Evolutionary conservation across 2,329 filamentous ascomycete genomes (phyloP), one percentile per base, ranked within the genome.

Genomic region (Microsporum canis): DNA sequence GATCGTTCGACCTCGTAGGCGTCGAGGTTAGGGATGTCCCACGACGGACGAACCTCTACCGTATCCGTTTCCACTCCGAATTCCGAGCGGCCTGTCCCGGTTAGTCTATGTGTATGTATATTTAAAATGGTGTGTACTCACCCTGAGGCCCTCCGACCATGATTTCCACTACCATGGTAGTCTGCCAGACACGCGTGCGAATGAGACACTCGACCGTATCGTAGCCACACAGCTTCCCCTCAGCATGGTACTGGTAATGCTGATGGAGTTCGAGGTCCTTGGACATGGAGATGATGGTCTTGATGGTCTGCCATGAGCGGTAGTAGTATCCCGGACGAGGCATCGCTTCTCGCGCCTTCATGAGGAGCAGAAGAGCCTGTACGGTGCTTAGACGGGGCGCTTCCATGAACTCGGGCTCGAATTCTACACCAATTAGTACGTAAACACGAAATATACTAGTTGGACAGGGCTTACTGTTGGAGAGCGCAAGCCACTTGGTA

Each of bases 141-240:
- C 91, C 92, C 84, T 97, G 91, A 2, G 92, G 89, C 23, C 88
- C 91, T 61, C 92, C 92, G 67, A 96, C 86, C 88, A 97, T 95
- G 47, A 91, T 82, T 74, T 97, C 92, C 64, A 90, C 87, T 27
- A 89, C 79, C 70, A 95, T 88, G 7, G 95, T 82, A 1, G 86
- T 87, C 72, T 96, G 91, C 92, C 92, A 97, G 36, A 96, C 84
- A 55, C 92, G 82, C 14, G 86, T 95, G 70, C 91, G 91, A 31
- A 91, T 84, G 62, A 89, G 79, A 70, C 92, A 97, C 58, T 97
- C 92, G 5, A 84, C 78, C 0, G 83, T 78, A 61, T 79, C 81
- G 17, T 85, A 85, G 3, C 83, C 85, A 70, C 94, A 97, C 0
- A 81, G 72, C 60, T 82, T 82, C 27, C 87, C 88, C 59, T 84